Conservation (phyloP, 805 yeast species). For the Saccharomyces paradoxus region DNA sequence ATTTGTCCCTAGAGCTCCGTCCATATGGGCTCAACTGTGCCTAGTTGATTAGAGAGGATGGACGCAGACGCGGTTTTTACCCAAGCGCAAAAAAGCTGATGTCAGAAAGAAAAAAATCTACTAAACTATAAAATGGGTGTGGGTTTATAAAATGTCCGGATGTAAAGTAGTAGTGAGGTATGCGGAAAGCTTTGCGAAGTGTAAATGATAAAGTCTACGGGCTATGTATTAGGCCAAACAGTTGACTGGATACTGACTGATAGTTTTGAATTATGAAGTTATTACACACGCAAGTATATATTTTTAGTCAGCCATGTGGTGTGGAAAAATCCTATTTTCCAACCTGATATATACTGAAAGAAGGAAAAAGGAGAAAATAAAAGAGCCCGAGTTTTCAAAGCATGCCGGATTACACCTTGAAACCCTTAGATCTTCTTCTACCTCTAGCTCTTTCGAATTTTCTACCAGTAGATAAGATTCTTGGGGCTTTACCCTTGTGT, state of each 20-base stretch:
- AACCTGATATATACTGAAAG: background rate
- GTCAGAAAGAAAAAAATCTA: no score
- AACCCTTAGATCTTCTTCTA: slow-evolving; percentile 98
- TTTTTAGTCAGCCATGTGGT: background rate
- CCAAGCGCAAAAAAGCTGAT: background rate
- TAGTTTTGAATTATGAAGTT: background rate
- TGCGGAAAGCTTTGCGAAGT: no score
- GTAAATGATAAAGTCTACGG: background rate
- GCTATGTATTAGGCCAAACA: background rate
- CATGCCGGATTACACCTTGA: slow-evolving; percentile 78
- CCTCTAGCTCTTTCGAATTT: slow-evolving; percentile 99
- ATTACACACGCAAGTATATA: background rate
- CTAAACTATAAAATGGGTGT: background rate
- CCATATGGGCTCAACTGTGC: background rate
- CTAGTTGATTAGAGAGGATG: background rate
- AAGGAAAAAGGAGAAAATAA: background rate
- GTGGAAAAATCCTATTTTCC: background rate
- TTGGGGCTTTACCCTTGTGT: slow-evolving; percentile 99
- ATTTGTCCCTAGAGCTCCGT: background rate
- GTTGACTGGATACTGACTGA: background rate
- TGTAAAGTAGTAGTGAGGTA: background rate
- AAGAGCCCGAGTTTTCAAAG: background rate
- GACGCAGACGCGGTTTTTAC: background rate
- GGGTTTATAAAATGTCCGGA: background rate
- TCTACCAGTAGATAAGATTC: slow-evolving; percentile 95